Conservation (phyloP, 768 basidiomycete genomes). For the Mycena epipterygia region DNA sequence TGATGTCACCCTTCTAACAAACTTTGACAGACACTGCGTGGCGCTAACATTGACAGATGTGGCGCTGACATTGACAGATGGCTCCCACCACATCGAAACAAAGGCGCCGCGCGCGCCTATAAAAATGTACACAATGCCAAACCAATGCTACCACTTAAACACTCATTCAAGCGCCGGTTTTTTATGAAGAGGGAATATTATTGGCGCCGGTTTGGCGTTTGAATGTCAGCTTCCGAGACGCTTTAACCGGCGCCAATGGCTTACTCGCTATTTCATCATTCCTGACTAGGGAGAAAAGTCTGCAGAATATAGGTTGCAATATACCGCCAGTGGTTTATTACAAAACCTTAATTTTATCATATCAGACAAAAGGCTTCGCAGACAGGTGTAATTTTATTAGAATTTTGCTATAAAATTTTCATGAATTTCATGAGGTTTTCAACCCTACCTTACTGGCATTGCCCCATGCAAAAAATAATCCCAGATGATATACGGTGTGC, state of each 20-base stretch:
- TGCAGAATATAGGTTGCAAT: not conserved
- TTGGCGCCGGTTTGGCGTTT: not conserved
- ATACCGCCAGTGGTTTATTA: not conserved
- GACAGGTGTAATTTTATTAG: not conserved
- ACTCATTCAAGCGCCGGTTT: not conserved
- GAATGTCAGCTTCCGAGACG: not conserved
- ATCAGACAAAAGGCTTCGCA: not conserved
- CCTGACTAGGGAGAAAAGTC: no score
- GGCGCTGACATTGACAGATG: not conserved
- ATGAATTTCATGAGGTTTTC: not conserved
- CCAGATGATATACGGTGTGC: not conserved
- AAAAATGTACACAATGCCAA: not conserved
- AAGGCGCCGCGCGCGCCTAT: not conserved
- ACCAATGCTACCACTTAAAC: not conserved
- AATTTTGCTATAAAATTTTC: not conserved
- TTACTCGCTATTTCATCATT: no score
- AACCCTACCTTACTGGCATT: not conserved
- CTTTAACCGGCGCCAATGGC: no score
- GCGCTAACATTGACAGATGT: not conserved
- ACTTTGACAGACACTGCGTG: no score
- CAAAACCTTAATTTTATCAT: not conserved
- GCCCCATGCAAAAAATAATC: not conserved
- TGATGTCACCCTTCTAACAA: not conserved
- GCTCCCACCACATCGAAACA: not conserved
- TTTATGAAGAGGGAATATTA: no score